Evolutionary conservation across 192 early-diverging fungal genomes (phyloP), one percentile per base, ranked within the genome.

Genomic region (Umbelopsis vinacea): DNA sequence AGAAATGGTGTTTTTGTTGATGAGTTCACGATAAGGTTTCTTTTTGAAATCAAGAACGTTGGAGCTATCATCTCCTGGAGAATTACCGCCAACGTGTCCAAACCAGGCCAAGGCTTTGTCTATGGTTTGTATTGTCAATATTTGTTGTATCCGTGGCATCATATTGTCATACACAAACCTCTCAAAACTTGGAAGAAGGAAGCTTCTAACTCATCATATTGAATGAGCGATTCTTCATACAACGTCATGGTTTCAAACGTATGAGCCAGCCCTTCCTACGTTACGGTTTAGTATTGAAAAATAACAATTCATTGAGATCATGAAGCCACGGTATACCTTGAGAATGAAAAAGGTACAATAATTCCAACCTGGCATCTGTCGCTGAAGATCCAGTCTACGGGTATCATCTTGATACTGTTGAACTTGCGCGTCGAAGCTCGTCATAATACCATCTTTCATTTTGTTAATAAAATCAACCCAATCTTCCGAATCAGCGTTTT

Each of bases 351-450:
- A 98, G 53, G 88, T 91, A 79, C 97, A 98, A 80, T 97, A 99
- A 79, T 99, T 99, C 98, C 98, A 99, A 0, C 98, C 98, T 7
- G 97, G 96, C 81, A 98, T 88, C 68, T 96, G 85, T 53, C 98
- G 82, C 77, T 98, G 96, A 33, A 92, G 88, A 55, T 99, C 98
- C 52, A 97, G 72, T 23, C 93, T 84, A 8, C 94, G 82, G 22
- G 94, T 95, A 79, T 97, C 96, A 46, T 91, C 95, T 73, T 98
- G 94, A 68, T 92, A 92, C 50, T 90, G 92, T 67, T 86, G 66
- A 11, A 99, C 89, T 22, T 93, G 90, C 69, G 85, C 84, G 71
- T 91, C 91, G 66, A 97, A 92, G 29, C 90, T 89, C 4, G 81
- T 76, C 1, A 93, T 35, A 35, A 96, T 86, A 0, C 87, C 86